Base-by-base conservation (phyloP, 2,329 filamentous ascomycete species). In the Ophiognomonia clavigignenti-juglandacearum region DNA sequence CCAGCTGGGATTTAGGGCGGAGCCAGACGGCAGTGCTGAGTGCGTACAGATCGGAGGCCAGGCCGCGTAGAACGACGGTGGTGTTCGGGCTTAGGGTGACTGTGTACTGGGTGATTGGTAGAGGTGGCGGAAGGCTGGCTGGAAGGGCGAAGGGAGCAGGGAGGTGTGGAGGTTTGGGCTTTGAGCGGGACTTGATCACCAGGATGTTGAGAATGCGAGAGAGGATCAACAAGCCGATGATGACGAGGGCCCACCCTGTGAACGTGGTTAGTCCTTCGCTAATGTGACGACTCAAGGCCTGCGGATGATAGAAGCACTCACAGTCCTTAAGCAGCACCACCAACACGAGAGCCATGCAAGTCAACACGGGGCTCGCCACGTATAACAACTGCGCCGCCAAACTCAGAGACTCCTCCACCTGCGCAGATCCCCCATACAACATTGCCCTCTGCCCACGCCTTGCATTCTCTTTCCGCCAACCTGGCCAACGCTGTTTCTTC, bases 11-110 rank as follows among this genome's bases (percentile, higher is more conserved):
- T 59, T 75, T 72, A 32, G 71, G 64, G 10, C 71, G 66, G 38
- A 85, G 61, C 80, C 79, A 84, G 23, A 69, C 57, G 3, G 75
- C 73, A 3, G 75, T 72, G 1, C 79, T 83, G 34, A 83, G 69
- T 24, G 79, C 78, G 47, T 78, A 77, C 6, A 84, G 65, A 56
- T 83, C 80, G 26, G 74, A 68, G 7, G 74, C 67, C 4, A 66
- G 58, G 4, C 81, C 82, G 23, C 71, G 69, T 35, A 85, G 66
- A 11, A 74, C 64, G 1, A 83, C 68, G 14, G 44, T 41, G 18
- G 53, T 46, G 20, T 19, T 43, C 9, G 47, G 50, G 39, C 19
- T 43, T 35, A 41, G 34, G 36, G 43, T 46, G 54, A 53, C 24
- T 35, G 47, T 18, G 43, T 37, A 47, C 45, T 49, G 20, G 39